phyloP scores from a whole-genome alignment of 805 yeast species.

The Pichia pseudocactophila region DNA sequence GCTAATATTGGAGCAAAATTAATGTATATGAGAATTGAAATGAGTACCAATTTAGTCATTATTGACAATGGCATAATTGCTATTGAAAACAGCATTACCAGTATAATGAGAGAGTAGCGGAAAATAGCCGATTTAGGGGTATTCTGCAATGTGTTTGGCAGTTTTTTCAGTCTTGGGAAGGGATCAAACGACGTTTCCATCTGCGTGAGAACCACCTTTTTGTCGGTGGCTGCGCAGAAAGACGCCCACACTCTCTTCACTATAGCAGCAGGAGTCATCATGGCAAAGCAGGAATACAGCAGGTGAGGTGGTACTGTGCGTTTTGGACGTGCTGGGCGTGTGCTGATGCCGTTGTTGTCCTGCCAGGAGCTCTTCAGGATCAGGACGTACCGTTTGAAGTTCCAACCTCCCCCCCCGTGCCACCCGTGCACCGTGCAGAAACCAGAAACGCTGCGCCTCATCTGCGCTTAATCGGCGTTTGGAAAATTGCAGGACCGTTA shows the following conservation, averaged over 20 bases:
- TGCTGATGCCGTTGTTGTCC: no score
- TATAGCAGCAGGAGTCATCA: not conserved
- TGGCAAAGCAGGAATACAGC: not conserved
- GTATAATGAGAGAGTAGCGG: conserved; percentile 16
- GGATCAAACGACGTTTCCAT: conserved; percentile 7
- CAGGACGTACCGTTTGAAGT: no score
- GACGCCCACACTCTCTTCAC: conserved; percentile 1
- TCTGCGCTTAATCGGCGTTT: no score
- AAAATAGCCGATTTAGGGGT: not conserved
- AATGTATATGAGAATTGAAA: conserved; percentile 14
- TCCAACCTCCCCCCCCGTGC: no score
- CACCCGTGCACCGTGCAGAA: no score
- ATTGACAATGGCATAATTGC: conserved; percentile 17
- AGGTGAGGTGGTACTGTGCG: not conserved
- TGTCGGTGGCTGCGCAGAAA: not conserved
- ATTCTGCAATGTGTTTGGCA: conserved; percentile 2
- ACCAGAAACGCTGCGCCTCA: no score
- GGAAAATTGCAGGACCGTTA: no score
- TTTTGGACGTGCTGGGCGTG: not conserved
- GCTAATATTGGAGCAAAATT: conserved; percentile 65
- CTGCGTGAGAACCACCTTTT: not conserved
- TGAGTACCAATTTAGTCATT: conserved; percentile 13
- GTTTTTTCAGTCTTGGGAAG: not conserved
- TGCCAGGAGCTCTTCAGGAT: no score
- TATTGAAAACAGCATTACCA: conserved; percentile 19